Percentiles rank a stretch among this genome's conserved stretches.
These are phyloP conservation scores for Cymodocea nodosa DNA, from an alignment of 116 monocot genomes.

Conservation along the genomic window DNA sequence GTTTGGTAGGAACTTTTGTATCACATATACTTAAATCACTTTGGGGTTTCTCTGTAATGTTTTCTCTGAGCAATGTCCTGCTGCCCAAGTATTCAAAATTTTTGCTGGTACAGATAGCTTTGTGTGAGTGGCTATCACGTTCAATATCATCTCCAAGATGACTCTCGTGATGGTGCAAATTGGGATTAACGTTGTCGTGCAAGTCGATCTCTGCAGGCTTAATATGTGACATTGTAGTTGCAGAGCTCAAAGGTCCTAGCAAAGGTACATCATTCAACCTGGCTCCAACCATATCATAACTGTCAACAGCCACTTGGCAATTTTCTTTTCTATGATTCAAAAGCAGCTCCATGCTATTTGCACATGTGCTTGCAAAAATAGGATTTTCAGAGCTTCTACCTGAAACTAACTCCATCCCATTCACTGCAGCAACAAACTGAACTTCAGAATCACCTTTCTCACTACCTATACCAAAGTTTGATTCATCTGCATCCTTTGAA, in stretches of 20 bases:
- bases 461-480: conserved; percentile 51
- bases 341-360: conserved; percentile 53
- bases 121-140: conserved; percentile 9
- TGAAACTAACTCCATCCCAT: conserved; percentile 62
- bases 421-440: conserved; percentile 88
- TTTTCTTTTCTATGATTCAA: conserved; percentile 32
- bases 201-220: conserved; percentile 9
- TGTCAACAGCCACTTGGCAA: conserved; percentile 16
- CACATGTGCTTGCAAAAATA: conserved; percentile 29
- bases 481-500: conserved; percentile 55
- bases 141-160: conserved; percentile 25
- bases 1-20: background rate
- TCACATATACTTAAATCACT: conserved; percentile 17
- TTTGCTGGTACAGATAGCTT: conserved; percentile 11
- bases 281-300: conserved; percentile 11
- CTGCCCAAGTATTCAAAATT: conserved; percentile 17
- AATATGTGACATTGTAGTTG: background rate
- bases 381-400: conserved; percentile 29
- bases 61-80: conserved; percentile 35
- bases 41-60: conserved; percentile 14
- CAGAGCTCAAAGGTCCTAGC: conserved; percentile 6
- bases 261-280: conserved; percentile 15
- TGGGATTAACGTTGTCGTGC: conserved; percentile 14
- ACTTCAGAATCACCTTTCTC: conserved; percentile 82
- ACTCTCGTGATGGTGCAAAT: conserved; percentile 19